phyloP scores from a whole-genome alignment of 2,329 filamentous ascomycete species.

The Claviceps arundinis region DNA sequence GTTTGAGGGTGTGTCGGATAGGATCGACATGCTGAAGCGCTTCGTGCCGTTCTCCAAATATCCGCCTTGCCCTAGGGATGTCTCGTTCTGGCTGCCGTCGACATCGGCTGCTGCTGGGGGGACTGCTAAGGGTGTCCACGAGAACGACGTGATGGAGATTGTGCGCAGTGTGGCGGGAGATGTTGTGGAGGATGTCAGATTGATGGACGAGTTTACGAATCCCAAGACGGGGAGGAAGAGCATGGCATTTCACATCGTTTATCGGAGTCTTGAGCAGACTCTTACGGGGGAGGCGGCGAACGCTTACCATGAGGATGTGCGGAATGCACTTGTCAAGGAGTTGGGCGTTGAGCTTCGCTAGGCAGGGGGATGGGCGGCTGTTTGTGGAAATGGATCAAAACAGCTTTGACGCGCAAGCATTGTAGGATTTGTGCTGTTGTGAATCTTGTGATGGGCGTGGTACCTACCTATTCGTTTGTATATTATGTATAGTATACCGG shows the following conservation, averaged over 20 bases:
- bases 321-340: slow-evolving; percentile 48
- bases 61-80: slow-evolving; percentile 79
- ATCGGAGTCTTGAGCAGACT: slow-evolving; percentile 82
- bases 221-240: slow-evolving; percentile 74
- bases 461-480: too few relatives aligned
- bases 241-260: slow-evolving; percentile 86
- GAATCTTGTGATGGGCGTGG: too few relatives aligned
- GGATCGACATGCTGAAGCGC: slow-evolving; percentile 36
- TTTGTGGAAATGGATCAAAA: background rate
- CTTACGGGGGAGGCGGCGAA: slow-evolving; percentile 76
- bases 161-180: slow-evolving; percentile 74
- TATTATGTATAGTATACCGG: too few relatives aligned
- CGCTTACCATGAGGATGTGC: slow-evolving; percentile 56
- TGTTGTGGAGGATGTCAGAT: slow-evolving; percentile 70
- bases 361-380: background rate
- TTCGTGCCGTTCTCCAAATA: slow-evolving; percentile 88
- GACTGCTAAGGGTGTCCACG: slow-evolving; percentile 49
- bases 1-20: slow-evolving; percentile 51
- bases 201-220: slow-evolving; percentile 80
- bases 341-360: slow-evolving; percentile 56
- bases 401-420: too few relatives aligned
- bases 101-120: slow-evolving; percentile 35
- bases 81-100: slow-evolving; percentile 72
- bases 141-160: slow-evolving; percentile 96
- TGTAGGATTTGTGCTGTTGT: too few relatives aligned